Conservation (phyloP, 2,329 filamentous ascomycete genomes). For the Arthrobotrys sinensis region DNA sequence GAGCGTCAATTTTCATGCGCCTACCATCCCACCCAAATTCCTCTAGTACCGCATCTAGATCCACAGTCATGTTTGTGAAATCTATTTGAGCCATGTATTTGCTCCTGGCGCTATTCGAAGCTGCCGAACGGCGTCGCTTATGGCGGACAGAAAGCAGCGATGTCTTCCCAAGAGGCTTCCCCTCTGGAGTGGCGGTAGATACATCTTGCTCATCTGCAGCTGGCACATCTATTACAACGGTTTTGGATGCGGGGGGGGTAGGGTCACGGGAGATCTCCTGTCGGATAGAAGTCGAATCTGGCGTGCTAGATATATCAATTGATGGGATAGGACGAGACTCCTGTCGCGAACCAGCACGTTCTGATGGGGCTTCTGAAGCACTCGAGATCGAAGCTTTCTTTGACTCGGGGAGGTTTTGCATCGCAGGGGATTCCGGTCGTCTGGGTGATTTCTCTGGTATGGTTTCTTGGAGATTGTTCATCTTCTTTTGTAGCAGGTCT, state of each 20-base stretch:
- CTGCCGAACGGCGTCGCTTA: slow-evolving; percentile 53
- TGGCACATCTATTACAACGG: slow-evolving; percentile 22
- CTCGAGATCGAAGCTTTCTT: slow-evolving; percentile 17
- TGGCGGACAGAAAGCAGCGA: slow-evolving; percentile 50
- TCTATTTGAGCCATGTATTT: slow-evolving; percentile 63
- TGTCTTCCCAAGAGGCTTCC: slow-evolving; percentile 37
- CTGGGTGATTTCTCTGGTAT: slow-evolving; percentile 49
- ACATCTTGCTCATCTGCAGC: slow-evolving; percentile 16
- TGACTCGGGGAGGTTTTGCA: slow-evolving; percentile 50
- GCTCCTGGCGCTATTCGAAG: slow-evolving; percentile 43
- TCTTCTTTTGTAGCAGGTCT: slow-evolving; percentile 43
- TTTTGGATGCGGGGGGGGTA: slow-evolving; percentile 5
- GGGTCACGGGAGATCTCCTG: slow-evolving; percentile 27
- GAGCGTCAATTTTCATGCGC: slow-evolving; percentile 63
- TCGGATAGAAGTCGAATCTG: slow-evolving; percentile 3
- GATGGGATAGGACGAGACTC: slow-evolving; percentile 38
- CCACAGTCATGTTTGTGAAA: slow-evolving; percentile 63
- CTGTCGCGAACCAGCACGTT: slow-evolving; percentile 8
- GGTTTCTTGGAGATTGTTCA: slow-evolving; percentile 34
- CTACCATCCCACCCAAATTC: slow-evolving; percentile 65
- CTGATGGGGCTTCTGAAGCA: slow-evolving; percentile 11
- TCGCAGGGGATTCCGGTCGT: slow-evolving; percentile 52
- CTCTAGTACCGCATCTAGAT: slow-evolving; percentile 63
- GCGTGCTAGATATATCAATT: slow-evolving; percentile 53
- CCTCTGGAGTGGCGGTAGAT: slow-evolving; percentile 5